These are phyloP conservation scores for Hygrocybe coccinea DNA, from an alignment of 768 basidiomycete species.

Conservation along the genomic window DNA sequence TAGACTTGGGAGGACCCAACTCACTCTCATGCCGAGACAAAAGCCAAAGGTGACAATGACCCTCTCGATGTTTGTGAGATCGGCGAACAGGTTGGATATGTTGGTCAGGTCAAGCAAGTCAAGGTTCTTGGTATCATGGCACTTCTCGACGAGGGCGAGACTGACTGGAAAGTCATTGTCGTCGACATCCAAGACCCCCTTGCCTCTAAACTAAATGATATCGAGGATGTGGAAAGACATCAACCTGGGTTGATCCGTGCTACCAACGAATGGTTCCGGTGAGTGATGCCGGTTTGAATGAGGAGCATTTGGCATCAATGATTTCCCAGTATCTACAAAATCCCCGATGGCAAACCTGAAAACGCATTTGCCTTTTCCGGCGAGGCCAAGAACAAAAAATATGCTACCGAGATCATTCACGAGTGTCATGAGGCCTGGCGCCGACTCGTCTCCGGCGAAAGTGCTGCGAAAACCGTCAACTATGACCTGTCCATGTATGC, in stretches of 20 bases:
- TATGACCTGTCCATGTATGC: slow-evolving; percentile 86
- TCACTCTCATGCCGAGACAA: slow-evolving; percentile 87
- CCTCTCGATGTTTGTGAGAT: slow-evolving; percentile 99
- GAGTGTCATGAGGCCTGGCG: slow-evolving; percentile 99
- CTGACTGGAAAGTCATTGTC: slow-evolving; percentile 99
- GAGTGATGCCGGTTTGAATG: slow-evolving; percentile 10
- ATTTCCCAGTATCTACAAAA: slow-evolving; percentile 79
- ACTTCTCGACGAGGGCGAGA: slow-evolving; percentile 97
- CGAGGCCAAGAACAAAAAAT: slow-evolving; percentile 99
- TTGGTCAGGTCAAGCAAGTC: slow-evolving; percentile 98
- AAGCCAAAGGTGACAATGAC: slow-evolving; percentile 98
- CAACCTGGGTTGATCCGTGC: slow-evolving; percentile 95
- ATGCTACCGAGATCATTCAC: slow-evolving; percentile 97
- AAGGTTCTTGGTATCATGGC: slow-evolving; percentile 99
- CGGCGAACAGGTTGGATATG: slow-evolving; percentile 95
- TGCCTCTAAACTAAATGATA: slow-evolving; percentile 94
- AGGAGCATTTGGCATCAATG: neutral
- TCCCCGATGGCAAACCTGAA: slow-evolving; percentile 88
- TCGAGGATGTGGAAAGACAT: slow-evolving; percentile 98
- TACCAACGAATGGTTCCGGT: slow-evolving; percentile 99
- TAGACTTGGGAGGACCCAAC: slow-evolving; percentile 98
- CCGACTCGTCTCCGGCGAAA: slow-evolving; percentile 79
- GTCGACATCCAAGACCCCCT: slow-evolving; percentile 95
- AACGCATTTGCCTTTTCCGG: slow-evolving; percentile 99
- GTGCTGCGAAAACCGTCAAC: slow-evolving; percentile 60